Evolutionary conservation across 2,329 filamentous ascomycete genomes (phyloP).

Genomic region (Pestalotiopsis sp.): DNA sequence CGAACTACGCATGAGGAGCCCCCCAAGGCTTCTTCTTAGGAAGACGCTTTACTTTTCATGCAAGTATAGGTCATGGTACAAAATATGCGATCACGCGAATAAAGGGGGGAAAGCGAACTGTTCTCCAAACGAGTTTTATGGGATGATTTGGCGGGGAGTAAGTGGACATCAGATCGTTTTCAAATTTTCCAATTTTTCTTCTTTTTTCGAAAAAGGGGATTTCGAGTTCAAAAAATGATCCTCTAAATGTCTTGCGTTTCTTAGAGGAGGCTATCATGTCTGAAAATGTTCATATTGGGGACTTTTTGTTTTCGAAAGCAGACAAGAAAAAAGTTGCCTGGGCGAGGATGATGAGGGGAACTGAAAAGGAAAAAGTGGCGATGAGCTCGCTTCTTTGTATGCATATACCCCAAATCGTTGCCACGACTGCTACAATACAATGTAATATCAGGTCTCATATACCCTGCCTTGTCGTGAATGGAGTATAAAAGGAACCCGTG

Average conservation of each 20-base stretch:
- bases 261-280: not conserved
- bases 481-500: too few species aligned
- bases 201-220: not conserved
- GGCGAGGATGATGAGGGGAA: not conserved
- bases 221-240: not conserved
- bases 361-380: not conserved
- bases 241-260: not conserved
- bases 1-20: constrained; percentile 27
- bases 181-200: not conserved
- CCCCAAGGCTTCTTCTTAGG: constrained; percentile 26
- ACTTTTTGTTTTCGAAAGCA: constrained; percentile 1
- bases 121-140: not conserved
- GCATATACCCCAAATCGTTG: constrained; percentile 1
- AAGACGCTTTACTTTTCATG: not conserved
- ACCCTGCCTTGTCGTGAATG: not conserved
- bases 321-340: constrained; percentile 19
- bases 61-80: constrained; percentile 11
- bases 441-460: not conserved
- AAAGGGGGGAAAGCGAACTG: not conserved
- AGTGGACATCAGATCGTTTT: not conserved
- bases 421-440: constrained; percentile 4
- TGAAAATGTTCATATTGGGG: not conserved
- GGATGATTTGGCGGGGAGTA: constrained; percentile 4
- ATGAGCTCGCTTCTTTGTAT: not conserved
- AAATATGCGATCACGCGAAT: constrained; percentile 2